These are phyloP conservation scores for Persicaria maculosa DNA, from an alignment of 148 eudicot species.

Conservation along the genomic window DNA sequence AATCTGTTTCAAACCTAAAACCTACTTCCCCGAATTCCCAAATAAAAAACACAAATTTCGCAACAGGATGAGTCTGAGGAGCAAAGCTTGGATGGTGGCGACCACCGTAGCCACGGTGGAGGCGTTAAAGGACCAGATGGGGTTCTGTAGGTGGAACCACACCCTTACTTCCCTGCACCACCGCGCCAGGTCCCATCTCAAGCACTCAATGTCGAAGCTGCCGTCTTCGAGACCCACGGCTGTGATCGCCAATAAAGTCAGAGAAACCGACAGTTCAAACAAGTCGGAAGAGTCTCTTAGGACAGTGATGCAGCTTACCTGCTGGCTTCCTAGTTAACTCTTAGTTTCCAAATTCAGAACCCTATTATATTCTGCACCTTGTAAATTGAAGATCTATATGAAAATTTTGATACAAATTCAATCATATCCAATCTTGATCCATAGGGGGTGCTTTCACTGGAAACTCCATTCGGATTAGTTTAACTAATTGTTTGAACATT, in stretches of 20 bases:
- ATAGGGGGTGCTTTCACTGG: too few relatives aligned
- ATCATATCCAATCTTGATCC: too few relatives aligned
- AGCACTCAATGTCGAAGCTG: background rate
- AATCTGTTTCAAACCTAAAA: background rate
- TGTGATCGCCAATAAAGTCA: background rate
- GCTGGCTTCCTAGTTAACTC: conserved; percentile 5
- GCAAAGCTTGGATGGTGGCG: conserved; percentile 7
- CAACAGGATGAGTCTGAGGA: background rate
- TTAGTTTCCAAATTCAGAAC: too few relatives aligned
- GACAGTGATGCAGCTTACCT: conserved; percentile 3
- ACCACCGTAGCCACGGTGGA: background rate
- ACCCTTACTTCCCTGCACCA: conserved; percentile 11
- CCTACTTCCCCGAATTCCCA: background rate
- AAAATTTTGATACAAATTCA: too few relatives aligned
- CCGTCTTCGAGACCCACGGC: conserved; percentile 7
- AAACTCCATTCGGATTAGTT: too few relatives aligned
- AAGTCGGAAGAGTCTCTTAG: conserved; percentile 7
- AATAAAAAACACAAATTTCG: background rate
- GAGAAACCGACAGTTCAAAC: background rate
- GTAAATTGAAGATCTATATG: too few relatives aligned
- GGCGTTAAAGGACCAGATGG: conserved; percentile 11
- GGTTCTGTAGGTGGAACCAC: conserved; percentile 15
- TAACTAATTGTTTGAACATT: too few relatives aligned
- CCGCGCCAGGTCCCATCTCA: conserved; percentile 3
- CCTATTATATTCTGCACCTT: too few relatives aligned